Evolutionary conservation across 2,329 filamentous ascomycete species (phyloP).

Genomic region (Cladophialophora immunda): DNA sequence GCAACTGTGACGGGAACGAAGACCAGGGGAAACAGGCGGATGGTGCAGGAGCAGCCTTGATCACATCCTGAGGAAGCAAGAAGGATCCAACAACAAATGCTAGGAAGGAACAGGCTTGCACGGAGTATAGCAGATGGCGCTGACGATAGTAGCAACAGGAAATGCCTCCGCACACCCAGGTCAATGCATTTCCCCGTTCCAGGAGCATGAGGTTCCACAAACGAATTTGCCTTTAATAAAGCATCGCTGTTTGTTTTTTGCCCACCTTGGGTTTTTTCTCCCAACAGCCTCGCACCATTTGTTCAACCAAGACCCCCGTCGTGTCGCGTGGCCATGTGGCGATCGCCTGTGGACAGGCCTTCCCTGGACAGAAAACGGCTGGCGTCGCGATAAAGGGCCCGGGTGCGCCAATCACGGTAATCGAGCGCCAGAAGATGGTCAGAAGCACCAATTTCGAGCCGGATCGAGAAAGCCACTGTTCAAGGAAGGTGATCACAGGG

Average conservation of each 20-base stretch:
- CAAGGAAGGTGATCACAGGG: conserved; percentile 1
- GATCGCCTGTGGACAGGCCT: conserved; percentile 13
- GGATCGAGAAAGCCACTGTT: conserved; percentile 12
- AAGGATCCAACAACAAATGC: conserved; percentile 15
- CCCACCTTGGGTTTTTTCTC: conserved; percentile 3
- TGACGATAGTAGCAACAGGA: background rate
- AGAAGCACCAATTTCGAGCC: conserved; percentile 22
- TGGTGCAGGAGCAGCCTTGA: conserved; percentile 24
- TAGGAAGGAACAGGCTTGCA: conserved; percentile 15
- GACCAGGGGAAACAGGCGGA: background rate
- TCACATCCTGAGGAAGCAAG: conserved; percentile 28
- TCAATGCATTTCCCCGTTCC: background rate
- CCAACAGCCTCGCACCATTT: conserved; percentile 5
- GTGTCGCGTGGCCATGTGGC: conserved; percentile 23
- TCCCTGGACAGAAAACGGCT: conserved; percentile 12
- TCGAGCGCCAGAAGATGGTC: background rate
- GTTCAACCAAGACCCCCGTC: conserved; percentile 3
- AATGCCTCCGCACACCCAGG: conserved; percentile 2
- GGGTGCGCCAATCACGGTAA: conserved; percentile 27
- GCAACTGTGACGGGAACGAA: conserved; percentile 1
- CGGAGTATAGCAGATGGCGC: conserved; percentile 12
- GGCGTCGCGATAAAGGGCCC: conserved; percentile 21
- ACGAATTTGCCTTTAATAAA: conserved; percentile 11
- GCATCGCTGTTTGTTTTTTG: conserved; percentile 3
- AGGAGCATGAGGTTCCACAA: conserved; percentile 16